These are phyloP conservation scores for Phytophthora fragariaefolia DNA, from an alignment of 352 stramenopile species.

Conservation along the genomic window DNA sequence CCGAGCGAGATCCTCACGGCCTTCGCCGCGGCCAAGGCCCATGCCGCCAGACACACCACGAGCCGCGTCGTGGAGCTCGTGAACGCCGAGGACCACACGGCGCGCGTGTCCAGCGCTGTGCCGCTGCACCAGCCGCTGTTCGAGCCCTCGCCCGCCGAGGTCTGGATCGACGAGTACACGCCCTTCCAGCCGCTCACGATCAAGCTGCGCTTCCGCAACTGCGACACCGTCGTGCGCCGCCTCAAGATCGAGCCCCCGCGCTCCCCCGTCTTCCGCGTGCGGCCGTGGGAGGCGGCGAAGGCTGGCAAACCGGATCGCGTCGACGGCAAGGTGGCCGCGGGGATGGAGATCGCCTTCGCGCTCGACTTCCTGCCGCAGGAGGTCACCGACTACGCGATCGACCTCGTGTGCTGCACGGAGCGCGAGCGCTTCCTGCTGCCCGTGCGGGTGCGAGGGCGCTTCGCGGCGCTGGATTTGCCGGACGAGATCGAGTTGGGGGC, in stretches of 20 bases:
- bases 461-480: slow-evolving; percentile 89
- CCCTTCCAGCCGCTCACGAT: slow-evolving; percentile 84
- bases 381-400: slow-evolving; percentile 85
- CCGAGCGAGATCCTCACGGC: slow-evolving; percentile 72
- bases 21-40: slow-evolving; percentile 64
- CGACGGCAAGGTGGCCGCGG: slow-evolving; percentile 88
- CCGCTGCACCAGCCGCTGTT: slow-evolving; percentile 90
- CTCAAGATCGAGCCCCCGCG: slow-evolving; percentile 89
- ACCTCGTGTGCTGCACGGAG: slow-evolving; percentile 95
- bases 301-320: slow-evolving; percentile 31
- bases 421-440: slow-evolving; percentile 95
- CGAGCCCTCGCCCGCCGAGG: slow-evolving; percentile 73
- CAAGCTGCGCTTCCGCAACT: slow-evolving; percentile 93
- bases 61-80: slow-evolving; percentile 69
- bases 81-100: slow-evolving; percentile 78
- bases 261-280: slow-evolving; percentile 90
- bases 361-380: slow-evolving; percentile 94
- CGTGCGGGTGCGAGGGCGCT: slow-evolving; percentile 83
- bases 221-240: slow-evolving; percentile 88
- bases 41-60: slow-evolving; percentile 43
- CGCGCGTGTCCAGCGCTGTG: slow-evolving; percentile 66
- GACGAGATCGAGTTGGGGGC: slow-evolving; percentile 89
- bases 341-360: slow-evolving; percentile 94
- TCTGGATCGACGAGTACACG: slow-evolving; percentile 94
- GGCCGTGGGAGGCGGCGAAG: slow-evolving; percentile 18